These are phyloP conservation scores for Acaromyces ingoldii DNA, from an alignment of 1,284 basidiomycete species.

Conservation along the genomic window DNA sequence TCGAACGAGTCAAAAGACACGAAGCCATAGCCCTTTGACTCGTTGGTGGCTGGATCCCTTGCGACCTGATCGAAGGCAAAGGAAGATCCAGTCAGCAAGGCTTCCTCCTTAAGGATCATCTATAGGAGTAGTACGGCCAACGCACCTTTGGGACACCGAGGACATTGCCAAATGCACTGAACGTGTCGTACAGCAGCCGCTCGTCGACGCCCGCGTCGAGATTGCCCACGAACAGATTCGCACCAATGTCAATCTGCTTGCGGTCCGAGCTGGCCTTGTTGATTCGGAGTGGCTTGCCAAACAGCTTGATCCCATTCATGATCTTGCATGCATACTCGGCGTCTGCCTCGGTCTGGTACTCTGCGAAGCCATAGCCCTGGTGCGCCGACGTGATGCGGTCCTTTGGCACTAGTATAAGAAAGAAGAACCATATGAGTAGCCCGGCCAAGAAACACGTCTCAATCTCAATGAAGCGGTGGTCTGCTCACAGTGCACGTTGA, in stretches of 20 bases:
- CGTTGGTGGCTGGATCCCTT: conserved; percentile 74
- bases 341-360: conserved; percentile 95
- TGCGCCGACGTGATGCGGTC: conserved; percentile 96
- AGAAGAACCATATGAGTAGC: neutral
- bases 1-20: conserved; percentile 96
- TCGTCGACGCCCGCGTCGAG: conserved; percentile 92
- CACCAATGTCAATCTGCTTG: conserved; percentile 95
- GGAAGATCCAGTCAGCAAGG: neutral
- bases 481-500: conserved; percentile 57
- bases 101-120: neutral
- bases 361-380: conserved; percentile 98
- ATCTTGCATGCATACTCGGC: conserved; percentile 99
- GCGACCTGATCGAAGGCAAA: conserved; percentile 64
- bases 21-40: conserved; percentile 93
- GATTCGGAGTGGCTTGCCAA: conserved; percentile 95
- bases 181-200: conserved; percentile 85
- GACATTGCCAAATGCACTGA: conserved; percentile 87
- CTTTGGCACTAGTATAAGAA: conserved; percentile 67
- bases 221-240: conserved; percentile 93
- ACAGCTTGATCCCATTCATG: conserved; percentile 99
- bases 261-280: conserved; percentile 93
- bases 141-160: conserved; percentile 87
- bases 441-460: too few relatives aligned
- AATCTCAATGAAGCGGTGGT: too few relatives aligned
- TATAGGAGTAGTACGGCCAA: conserved; percentile 12